phyloP scores from a whole-genome alignment of 441 rosid genomes.

The Erodium trifolium region DNA sequence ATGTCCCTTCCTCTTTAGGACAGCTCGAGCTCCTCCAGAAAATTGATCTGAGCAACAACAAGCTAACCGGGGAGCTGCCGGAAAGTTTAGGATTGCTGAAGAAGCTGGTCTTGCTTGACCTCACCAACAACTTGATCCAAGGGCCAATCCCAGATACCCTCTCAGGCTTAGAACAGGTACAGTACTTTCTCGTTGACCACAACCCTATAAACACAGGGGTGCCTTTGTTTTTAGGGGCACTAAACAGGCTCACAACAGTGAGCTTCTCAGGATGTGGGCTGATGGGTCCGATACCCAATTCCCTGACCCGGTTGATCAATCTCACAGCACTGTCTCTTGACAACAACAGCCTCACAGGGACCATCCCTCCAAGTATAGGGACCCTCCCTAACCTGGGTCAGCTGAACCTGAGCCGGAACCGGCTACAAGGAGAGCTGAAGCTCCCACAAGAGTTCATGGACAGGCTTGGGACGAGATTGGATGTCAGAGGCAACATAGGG shows the following conservation, averaged over 20 bases:
- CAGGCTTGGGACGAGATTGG: constrained; percentile 35
- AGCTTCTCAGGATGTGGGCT: constrained; percentile 37
- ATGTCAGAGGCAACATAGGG: constrained; percentile 34
- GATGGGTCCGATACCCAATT: constrained; percentile 29
- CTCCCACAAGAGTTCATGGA: constrained; percentile 28
- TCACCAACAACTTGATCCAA: constrained; percentile 30
- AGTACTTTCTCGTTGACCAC: constrained; percentile 29
- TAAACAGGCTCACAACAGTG: constrained; percentile 26
- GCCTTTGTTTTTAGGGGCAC: constrained; percentile 25
- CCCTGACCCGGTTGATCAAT: constrained; percentile 25
- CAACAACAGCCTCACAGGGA: constrained; percentile 31
- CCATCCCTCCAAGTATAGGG: constrained; percentile 32
- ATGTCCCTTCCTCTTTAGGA: constrained; percentile 26
- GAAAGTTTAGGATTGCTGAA: constrained; percentile 26
- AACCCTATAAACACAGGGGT: constrained; percentile 33
- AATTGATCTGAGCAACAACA: constrained; percentile 34
- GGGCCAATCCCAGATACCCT: constrained; percentile 39
- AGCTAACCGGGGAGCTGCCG: constrained; percentile 26
- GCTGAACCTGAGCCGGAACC: constrained; percentile 34
- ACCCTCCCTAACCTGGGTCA: constrained; percentile 30
- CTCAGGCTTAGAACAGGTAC: constrained; percentile 30
- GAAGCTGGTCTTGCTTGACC: constrained; percentile 38
- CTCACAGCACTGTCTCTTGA: constrained; percentile 33
- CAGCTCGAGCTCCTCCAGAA: constrained; percentile 35
- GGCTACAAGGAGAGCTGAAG: constrained; percentile 28